Base-by-base conservation (phyloP, 2,329 filamentous ascomycete species). In the Trichoderma sp. region DNA sequence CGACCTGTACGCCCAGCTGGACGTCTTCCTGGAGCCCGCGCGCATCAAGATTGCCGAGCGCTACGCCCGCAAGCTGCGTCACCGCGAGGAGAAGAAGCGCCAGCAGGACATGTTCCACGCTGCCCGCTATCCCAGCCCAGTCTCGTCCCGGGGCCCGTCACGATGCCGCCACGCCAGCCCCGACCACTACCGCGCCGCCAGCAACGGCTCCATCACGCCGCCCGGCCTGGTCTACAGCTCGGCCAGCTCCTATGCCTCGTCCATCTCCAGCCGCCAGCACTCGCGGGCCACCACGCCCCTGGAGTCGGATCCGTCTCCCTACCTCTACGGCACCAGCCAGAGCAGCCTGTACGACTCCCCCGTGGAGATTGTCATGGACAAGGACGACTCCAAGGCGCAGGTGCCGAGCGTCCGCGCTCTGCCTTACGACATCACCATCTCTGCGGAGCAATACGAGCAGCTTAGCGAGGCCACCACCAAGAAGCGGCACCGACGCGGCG, bases 11-110 rank as follows among this genome's bases (percentile, higher is more conserved):
- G 85, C 85, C 73, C 92, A 97, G 79, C 86, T 98, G 51, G 93
- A 97, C 74, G 87, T 87, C 52, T 98, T 98, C 85, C 87, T 99
- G 55, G 89, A 89, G 39, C 95, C 95, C 32, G 92, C 98, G 76
- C 91, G 94, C 71, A 78, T 83, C 55, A 83, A 86, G 70, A 82
- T 89, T 66, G 80, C 83, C 71, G 82, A 82, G 56, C 81, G 83
- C 76, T 81, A 87, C 73, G 79, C 79, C 66, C 83, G 83, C 73
- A 84, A 84, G 78, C 78, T 84, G 74, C 81, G 83, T 72, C 82
- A 85, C 73, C 82, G 81, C 73, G 79, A 83, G 76, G 80, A 83
- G 77, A 81, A 83, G 76, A 75, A 76, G 68, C 77, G 78, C 68
- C 80, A 81, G 72, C 78, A 80, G 71, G 78, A 81, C 69, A 70